Percentiles rank a stretch among this genome's conserved stretches.
Conservation (phyloP, 2,329 filamentous ascomycete genomes). For the Fusarium austroafricanum region DNA sequence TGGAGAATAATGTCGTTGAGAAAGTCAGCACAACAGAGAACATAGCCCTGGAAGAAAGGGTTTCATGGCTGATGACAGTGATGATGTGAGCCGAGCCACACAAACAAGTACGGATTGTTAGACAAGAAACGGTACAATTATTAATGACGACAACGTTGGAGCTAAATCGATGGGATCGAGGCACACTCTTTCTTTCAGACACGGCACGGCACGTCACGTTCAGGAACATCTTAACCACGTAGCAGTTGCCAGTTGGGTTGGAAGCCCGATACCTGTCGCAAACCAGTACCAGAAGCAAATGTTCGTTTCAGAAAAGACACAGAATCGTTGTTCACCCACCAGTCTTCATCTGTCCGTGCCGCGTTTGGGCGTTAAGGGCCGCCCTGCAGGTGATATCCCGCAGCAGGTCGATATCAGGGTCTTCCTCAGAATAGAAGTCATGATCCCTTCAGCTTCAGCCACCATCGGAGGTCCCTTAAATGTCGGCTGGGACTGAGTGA, state of each 20-base stretch:
- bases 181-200: slow-evolving; percentile 16
- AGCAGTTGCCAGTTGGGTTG: neutral
- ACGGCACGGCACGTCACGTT: slow-evolving; percentile 28
- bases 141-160: slow-evolving; percentile 31
- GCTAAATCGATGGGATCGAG: slow-evolving; percentile 31
- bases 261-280: neutral
- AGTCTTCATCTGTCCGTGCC: slow-evolving; percentile 23
- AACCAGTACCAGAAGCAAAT: neutral
- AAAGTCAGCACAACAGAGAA: slow-evolving; percentile 2
- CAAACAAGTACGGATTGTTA: neutral
- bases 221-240: slow-evolving; percentile 6
- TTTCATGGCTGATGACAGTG: slow-evolving; percentile 13
- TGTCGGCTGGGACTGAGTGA: slow-evolving; percentile 14
- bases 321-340: neutral
- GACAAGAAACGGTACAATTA: slow-evolving; percentile 16
- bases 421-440: slow-evolving; percentile 10
- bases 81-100: slow-evolving; percentile 26
- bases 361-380: slow-evolving; percentile 20
- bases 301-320: slow-evolving; percentile 7
- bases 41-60: neutral
- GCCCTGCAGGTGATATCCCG: slow-evolving; percentile 15
- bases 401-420: slow-evolving; percentile 20
- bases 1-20: neutral
- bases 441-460: slow-evolving; percentile 32
- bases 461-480: slow-evolving; percentile 29